Evolutionary conservation across 108 stramenopile species (phyloP).

Genomic region (Discostella stelligeroides): DNA sequence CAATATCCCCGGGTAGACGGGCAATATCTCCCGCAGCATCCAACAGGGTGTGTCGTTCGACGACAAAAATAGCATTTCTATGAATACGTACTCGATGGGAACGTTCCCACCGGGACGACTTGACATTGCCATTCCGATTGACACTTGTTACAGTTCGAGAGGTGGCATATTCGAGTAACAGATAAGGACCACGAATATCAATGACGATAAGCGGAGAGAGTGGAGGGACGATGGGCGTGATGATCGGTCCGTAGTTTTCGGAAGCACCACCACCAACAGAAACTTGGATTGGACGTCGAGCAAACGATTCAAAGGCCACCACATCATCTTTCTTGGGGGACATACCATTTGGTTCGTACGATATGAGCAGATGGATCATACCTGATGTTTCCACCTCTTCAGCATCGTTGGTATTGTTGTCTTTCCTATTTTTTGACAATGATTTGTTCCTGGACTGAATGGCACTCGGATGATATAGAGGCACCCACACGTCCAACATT

Average conservation of each 20-base stretch:
- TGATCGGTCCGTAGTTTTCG: slow-evolving; percentile 12
- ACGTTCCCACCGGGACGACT: slow-evolving; percentile 42
- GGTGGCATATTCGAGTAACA: slow-evolving; percentile 59
- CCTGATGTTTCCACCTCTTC: slow-evolving; percentile 33
- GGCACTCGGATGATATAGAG: slow-evolving; percentile 42
- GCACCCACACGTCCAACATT: slow-evolving; percentile 61
- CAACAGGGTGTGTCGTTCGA: slow-evolving; percentile 77
- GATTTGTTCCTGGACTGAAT: background rate
- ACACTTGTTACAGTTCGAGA: slow-evolving; percentile 49
- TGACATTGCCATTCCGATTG: slow-evolving; percentile 36
- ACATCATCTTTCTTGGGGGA: slow-evolving; percentile 69
- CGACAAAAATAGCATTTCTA: slow-evolving; percentile 85
- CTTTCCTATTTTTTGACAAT: background rate
- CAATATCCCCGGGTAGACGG: slow-evolving; percentile 69
- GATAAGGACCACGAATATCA: slow-evolving; percentile 54
- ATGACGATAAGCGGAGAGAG: slow-evolving; percentile 65
- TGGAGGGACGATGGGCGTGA: slow-evolving; percentile 64
- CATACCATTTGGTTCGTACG: slow-evolving; percentile 80
- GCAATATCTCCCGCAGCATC: slow-evolving; percentile 73
- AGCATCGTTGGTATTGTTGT: slow-evolving; percentile 3
- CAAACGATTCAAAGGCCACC: slow-evolving; percentile 84
- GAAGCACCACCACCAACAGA: background rate
- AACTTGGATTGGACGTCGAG: slow-evolving; percentile 52
- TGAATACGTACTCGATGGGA: slow-evolving; percentile 63
- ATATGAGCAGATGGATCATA: slow-evolving; percentile 69